Evolutionary conservation across 208 protist species (phyloP).

Genomic region (Borovskyia barvae): DNA sequence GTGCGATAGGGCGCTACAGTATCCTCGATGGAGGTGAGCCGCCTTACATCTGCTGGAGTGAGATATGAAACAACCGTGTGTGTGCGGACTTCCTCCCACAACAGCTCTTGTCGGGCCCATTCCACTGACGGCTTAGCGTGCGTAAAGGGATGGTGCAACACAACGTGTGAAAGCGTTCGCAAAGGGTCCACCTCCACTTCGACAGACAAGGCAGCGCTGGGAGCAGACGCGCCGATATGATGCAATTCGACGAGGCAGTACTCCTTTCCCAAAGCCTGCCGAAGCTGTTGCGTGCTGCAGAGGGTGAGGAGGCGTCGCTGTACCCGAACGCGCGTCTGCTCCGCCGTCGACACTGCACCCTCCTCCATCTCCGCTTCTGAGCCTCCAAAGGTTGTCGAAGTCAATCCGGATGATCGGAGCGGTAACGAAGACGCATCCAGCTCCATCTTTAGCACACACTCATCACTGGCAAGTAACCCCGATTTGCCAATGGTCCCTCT

Average conservation of each 20-base stretch:
- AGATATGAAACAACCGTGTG: background rate
- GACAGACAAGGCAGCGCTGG: background rate
- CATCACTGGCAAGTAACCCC: background rate
- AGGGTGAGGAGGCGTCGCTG: conserved; percentile 54
- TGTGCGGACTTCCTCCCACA: conserved; percentile 18
- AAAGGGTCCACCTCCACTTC: conserved; percentile 54
- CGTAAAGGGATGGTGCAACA: conserved; percentile 66
- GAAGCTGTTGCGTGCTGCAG: conserved; percentile 35
- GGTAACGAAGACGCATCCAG: too few species aligned
- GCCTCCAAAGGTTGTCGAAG: too few species aligned
- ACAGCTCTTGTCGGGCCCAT: conserved; percentile 34
- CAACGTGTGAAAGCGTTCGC: conserved; percentile 31
- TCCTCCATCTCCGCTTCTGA: too few species aligned
- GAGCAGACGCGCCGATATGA: conserved; percentile 1
- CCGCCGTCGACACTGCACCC: conserved; percentile 27
- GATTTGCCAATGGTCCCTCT: too few species aligned
- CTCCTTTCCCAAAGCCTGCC: conserved; percentile 45
- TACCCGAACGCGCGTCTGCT: conserved; percentile 59
- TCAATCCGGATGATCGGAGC: too few species aligned
- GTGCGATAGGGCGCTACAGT: conserved; percentile 31
- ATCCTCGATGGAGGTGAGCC: conserved; percentile 36
- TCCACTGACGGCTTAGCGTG: conserved; percentile 35
- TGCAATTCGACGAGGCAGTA: conserved; percentile 65
- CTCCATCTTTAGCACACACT: background rate
- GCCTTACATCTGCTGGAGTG: conserved; percentile 21